Evolutionary conservation across 192 early-diverging fungal species (phyloP).

Genomic region (Funneliformis mosseae): DNA sequence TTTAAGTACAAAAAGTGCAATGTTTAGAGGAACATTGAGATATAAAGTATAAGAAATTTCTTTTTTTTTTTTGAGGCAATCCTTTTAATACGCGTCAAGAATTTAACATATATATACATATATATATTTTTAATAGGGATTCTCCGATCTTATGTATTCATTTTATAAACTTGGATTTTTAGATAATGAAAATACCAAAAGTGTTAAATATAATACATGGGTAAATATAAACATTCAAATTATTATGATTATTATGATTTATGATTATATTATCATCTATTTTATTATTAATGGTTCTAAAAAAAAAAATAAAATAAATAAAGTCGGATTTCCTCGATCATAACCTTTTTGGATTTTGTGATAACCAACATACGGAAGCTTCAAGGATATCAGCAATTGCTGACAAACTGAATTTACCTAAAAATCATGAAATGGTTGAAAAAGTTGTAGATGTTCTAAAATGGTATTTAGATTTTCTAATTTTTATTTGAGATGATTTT

Average conservation of each 20-base stretch:
- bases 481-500: not conserved
- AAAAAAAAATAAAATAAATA: slow-evolving; percentile 2
- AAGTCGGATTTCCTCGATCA: slow-evolving; percentile 50
- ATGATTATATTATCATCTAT: not conserved
- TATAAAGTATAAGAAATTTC: slow-evolving; percentile 63
- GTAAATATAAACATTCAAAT: slow-evolving; percentile 34
- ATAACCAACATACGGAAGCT: slow-evolving; percentile 23
- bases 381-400: slow-evolving; percentile 40
- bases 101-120: too few relatives aligned
- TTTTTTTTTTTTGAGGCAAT: not conserved
- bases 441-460: slow-evolving; percentile 61
- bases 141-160: slow-evolving; percentile 82
- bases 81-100: not conserved
- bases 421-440: slow-evolving; percentile 47
- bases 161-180: slow-evolving; percentile 82
- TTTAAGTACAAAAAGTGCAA: slow-evolving; percentile 72
- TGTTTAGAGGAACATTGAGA: slow-evolving; percentile 94
- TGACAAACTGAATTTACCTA: slow-evolving; percentile 43
- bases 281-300: not conserved
- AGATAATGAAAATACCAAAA: slow-evolving; percentile 43
- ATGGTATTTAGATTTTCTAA: slow-evolving; percentile 42
- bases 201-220: slow-evolving; percentile 45
- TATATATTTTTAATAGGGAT: slow-evolving; percentile 62
- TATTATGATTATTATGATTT: too few relatives aligned
- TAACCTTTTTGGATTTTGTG: slow-evolving; percentile 38